Base-by-base conservation (phyloP, 257 asterid species). In the Solanum lignicaule region DNA sequence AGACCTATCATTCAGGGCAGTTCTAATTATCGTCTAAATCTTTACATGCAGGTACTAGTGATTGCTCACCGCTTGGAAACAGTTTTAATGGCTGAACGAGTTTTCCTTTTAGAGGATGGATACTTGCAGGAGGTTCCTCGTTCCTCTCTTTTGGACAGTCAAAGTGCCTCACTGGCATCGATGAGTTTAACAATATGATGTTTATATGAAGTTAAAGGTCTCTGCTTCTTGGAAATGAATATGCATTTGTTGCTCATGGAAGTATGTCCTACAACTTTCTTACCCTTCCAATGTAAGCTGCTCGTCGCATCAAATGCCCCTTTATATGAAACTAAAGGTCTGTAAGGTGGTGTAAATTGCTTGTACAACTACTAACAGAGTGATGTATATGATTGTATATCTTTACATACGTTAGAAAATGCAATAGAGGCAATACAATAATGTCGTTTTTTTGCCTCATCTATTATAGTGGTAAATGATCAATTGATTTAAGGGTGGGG, bases 31-130 rank as follows among this genome's bases (percentile, higher is more conserved):
- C 15, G 48, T 32, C 1, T 83, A 32, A n/a, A n/a, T 82, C 41
- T 31, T 74, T 62, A 23, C 27, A 31, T 74, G 87, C 94, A 96
- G 99, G 99, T 96, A 36, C 86, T 95, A 88, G 95, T 94, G 71
- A 95, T 96, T 89, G 98, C 99, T 6, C 99, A 94, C 88, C 95
- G 98, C 33, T 69, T 94, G 91, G 98, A 96, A 90, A 96, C 99
- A 2, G 95, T 95, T 82, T 91, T 93, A 88, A 94, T 93, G 98
- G 98, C 99, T 1, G 93, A 93, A 83, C 92, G 96, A 86, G 90
- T 96, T 76, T 91, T 93, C 90, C 91, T 89, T 23, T 88, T 96
- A 76, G 90, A 60, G 11, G 90, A 93, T 32, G 97, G 99, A 83
- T 90, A 89, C 89, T 92, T 95, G 90, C 95, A 89, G 87, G 97